A percentile compares a stretch with the other conserved stretches of the same genome.
Conservation (phyloP, 1,139 yeast species). For the Candida albicans region DNA sequence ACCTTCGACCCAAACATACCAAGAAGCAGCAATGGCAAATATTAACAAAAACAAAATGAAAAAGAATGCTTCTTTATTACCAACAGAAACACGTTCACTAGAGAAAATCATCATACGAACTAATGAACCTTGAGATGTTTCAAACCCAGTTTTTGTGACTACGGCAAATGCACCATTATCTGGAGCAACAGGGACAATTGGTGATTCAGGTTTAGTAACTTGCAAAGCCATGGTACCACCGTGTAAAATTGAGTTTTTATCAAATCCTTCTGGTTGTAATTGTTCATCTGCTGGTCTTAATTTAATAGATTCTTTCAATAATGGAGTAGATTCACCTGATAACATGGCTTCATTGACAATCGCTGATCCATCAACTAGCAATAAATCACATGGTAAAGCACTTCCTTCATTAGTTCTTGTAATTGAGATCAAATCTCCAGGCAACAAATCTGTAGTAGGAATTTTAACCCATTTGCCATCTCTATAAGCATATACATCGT, state of each 20-base stretch:
- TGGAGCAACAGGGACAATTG: conserved; percentile 63
- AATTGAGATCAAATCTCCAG: conserved; percentile 89
- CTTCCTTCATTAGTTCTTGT: conserved; percentile 87
- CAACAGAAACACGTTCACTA: conserved; percentile 94
- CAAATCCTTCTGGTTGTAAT: conserved; percentile 76
- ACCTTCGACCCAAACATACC: conserved; percentile 99
- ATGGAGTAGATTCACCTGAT: conserved; percentile 97
- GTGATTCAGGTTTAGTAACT: conserved; percentile 65
- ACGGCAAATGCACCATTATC: conserved; percentile 91
- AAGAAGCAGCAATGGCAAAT: conserved; percentile 93
- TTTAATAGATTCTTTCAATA: conserved; percentile 86
- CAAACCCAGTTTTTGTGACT: conserved; percentile 93
- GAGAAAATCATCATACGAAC: conserved; percentile 98
- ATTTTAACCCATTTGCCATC: conserved; percentile 67
- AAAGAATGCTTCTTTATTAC: conserved; percentile 90
- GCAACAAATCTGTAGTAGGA: conserved; percentile 75
- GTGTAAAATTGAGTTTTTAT: conserved; percentile 84
- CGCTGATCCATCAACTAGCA: conserved; percentile 82
- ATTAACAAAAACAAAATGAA: conserved; percentile 85
- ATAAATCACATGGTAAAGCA: conserved; percentile 94
- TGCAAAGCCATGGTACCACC: conserved; percentile 98
- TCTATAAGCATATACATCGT: conserved; percentile 71
- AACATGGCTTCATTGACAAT: conserved; percentile 98
- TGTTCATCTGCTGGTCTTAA: conserved; percentile 73
- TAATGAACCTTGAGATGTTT: conserved; percentile 95